Conservation (phyloP, 148 eudicot species). For the Rhododendron vialii region DNA sequence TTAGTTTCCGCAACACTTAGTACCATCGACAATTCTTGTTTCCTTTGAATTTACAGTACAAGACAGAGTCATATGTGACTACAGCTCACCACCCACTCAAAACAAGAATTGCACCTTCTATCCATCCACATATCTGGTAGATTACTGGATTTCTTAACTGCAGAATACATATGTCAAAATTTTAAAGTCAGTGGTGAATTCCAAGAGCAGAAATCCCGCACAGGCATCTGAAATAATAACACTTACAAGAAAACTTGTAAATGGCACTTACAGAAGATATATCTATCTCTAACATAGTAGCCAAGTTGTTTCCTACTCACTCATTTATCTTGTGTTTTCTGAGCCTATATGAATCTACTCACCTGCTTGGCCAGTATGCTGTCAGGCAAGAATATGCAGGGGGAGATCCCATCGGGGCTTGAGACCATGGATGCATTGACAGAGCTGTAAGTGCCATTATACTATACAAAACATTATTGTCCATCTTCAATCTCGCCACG, state of each 20-base stretch:
- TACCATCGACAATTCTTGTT: background rate
- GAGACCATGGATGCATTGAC: conserved; percentile 70
- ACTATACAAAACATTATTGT: background rate
- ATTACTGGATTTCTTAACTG: background rate
- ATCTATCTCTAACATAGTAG: background rate
- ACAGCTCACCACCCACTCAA: background rate
- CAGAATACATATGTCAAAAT: background rate
- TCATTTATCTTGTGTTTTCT: background rate
- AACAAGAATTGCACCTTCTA: background rate
- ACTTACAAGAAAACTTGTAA: background rate
- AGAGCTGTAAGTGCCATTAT: conserved; percentile 61
- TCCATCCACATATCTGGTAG: background rate
- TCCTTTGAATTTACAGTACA: background rate
- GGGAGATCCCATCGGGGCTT: conserved; percentile 65
- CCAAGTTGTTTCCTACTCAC: background rate
- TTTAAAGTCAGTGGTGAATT: background rate
- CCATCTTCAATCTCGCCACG: background rate
- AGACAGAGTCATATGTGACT: background rate
- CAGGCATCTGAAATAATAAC: background rate
- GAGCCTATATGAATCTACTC: conserved; percentile 9
- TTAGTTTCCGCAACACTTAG: too few species aligned
- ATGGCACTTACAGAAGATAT: background rate
- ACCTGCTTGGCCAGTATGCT: conserved; percentile 46
- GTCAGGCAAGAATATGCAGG: conserved; percentile 62
- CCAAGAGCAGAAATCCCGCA: background rate